Evolutionary conservation across 225 moss, liverwort and hornwort genomes (phyloP), one percentile per base, ranked within the genome.

Genomic region (Rhytidiadelphus loreus): DNA sequence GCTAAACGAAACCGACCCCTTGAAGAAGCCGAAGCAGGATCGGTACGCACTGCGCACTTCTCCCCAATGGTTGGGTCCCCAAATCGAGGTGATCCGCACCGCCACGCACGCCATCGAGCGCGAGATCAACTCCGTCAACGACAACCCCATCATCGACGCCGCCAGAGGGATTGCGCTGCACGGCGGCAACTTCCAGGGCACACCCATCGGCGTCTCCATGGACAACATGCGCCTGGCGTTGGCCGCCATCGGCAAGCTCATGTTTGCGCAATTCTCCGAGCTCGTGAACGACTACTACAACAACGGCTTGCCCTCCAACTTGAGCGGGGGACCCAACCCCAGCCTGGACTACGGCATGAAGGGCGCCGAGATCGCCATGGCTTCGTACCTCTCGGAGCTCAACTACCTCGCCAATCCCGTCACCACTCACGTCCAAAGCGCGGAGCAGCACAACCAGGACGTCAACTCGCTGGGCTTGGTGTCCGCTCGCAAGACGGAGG

Each of bases 261-360:
- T 95, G 86, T 96, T 96, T 16, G 96, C 95, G 7, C 96, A 96
- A 18, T 96, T 95, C 87, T 86, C 83, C 19, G 95, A 96, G 73
- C 91, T 96, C 1, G 94, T 96, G 37, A 96, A 96, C 46, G 94
- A 95, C 58, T 95, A 90, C 28, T 96, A 94, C 90, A 96, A 92
- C 69, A 93, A 95, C 18, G 95, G 96, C 3, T 60, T 96, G 66
- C 95, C 96, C 20, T 83, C 69, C 2, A 83, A 69, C 33, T 26
- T 69, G 23, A 76, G 76, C 53, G 83, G 94, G 24, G 94, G 90
- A 50, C 94, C 96, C 0, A 91, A 96, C 68, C 96, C 96, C 0
- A 94, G 92, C 65, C 88, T 96, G 12, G 96, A 95, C 81, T 95
- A 94, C 64, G 94, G 94, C 43, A 91, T 95, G 90, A 94, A 95